Evolutionary conservation across 768 basidiomycete genomes (phyloP), one percentile per base, ranked within the genome.

Genomic region (Kwoniella botswanensis): DNA sequence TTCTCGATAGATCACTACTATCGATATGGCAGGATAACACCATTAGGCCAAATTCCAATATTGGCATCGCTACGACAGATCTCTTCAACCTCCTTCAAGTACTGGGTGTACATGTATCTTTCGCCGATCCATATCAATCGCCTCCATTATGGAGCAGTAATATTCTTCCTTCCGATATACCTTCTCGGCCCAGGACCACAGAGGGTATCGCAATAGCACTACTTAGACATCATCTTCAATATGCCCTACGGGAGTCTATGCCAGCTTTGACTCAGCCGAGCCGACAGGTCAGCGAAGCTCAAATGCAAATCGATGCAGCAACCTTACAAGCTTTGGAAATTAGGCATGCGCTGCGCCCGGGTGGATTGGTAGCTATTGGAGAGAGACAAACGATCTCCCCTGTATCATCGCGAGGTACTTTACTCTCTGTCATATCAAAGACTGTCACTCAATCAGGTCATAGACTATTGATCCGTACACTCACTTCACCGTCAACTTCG

Each of bases 1-100:
- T 97, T 57, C 87, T 96, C 3, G 77, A 80, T 35, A 18, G 26
- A 4, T 22, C 57, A 0, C 53, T 79, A 12, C 68, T 57, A 43
- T 7, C 22, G 9, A 17, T 44, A 2, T 76, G 74, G 74, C 46
- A 72, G n/a, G 24, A 52, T 10, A 21, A 62, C 13, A 15, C 56
- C 21, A 42, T 15, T 5, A 24, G 18, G 4, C 22, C 46, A 26
- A 10, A 35, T 13, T 4, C 21, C n/a, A 50, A 21, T 13, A 22
- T 35, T 41, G 22, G 18, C 4, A 13, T 62, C n/a, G 21, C 57
- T 13, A 58, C 29, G 29, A 3, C 67, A 18, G 68, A 73, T 15
- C 70, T 79, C 2, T 64, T 77, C 44, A 21, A 60, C n/a, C 65
- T 81, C 0, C 67, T 79, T 0, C 72, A 74, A 26, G 76, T 79